Conservation (phyloP, 805 yeast species). For the Cyberlindnera saturnus region DNA sequence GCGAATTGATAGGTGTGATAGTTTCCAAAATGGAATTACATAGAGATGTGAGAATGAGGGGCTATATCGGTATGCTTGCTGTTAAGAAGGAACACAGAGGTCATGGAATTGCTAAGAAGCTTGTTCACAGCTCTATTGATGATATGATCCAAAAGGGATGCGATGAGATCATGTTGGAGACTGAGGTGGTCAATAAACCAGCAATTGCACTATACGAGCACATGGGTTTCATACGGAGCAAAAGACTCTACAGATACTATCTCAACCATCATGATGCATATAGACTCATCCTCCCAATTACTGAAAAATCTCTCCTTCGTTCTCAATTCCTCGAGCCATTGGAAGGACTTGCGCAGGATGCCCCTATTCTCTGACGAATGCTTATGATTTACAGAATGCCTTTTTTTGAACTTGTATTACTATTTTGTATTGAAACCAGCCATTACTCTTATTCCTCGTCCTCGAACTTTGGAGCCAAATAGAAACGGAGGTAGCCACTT, state of each 20-base stretch:
- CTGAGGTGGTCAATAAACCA: conserved; percentile 75
- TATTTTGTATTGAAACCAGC: background rate
- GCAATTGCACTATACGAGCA: conserved; percentile 68
- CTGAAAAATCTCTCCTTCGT: conserved; percentile 49
- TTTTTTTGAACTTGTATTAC: background rate
- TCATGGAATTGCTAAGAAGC: conserved; percentile 70
- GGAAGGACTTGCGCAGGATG: background rate
- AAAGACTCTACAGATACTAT: conserved; percentile 81
- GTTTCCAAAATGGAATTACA: conserved; percentile 80
- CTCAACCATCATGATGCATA: conserved; percentile 91
- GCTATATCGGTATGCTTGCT: conserved; percentile 95
- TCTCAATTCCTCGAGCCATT: conserved; percentile 42
- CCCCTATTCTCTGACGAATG: background rate
- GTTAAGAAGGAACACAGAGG: conserved; percentile 70
- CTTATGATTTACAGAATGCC: too few species aligned
- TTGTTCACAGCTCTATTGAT: conserved; percentile 57
- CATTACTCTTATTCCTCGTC: conserved; percentile 53
- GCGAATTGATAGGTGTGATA: conserved; percentile 66
- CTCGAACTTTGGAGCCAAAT: conserved; percentile 95
- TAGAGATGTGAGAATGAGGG: conserved; percentile 66
- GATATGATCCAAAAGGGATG: conserved; percentile 60
- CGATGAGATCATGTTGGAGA: conserved; percentile 90
- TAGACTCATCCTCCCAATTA: conserved; percentile 76
- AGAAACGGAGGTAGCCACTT: conserved; percentile 90
- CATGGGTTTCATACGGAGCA: conserved; percentile 68